Percentiles rank a stretch among this genome's conserved stretches.
These are phyloP conservation scores for Salinomyces thailandicus DNA, from an alignment of 2,329 filamentous ascomycete species.

Conservation along the genomic window DNA sequence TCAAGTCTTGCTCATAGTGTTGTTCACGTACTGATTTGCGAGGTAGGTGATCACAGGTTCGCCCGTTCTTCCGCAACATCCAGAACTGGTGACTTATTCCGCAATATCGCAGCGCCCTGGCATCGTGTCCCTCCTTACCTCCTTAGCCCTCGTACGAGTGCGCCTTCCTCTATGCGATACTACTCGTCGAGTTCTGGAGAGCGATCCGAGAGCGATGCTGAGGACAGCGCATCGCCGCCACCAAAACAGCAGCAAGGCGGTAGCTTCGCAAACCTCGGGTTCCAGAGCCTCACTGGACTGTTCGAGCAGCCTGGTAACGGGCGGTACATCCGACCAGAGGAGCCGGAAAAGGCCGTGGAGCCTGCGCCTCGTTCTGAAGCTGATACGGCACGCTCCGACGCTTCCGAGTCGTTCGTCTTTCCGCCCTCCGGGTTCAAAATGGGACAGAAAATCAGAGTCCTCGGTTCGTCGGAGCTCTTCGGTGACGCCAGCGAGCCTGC, in stretches of 20 bases:
- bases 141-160: background rate
- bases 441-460: too few species aligned
- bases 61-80: too few species aligned
- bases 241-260: slow-evolving; percentile 2
- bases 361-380: too few species aligned
- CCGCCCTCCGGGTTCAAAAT: too few species aligned
- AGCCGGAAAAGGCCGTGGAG: background rate
- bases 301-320: slow-evolving; percentile 14
- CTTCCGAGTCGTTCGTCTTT: too few species aligned
- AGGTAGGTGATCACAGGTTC: slow-evolving; percentile 9
- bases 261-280: slow-evolving; percentile 13
- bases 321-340: slow-evolving; percentile 17
- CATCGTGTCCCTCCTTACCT: slow-evolving; percentile 9
- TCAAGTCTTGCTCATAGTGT: too few species aligned
- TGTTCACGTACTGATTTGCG: slow-evolving; percentile 1
- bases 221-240: background rate
- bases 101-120: slow-evolving; percentile 3
- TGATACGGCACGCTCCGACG: too few species aligned
- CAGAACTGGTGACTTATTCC: too few species aligned
- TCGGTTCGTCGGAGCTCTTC: too few species aligned
- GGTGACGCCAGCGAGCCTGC: too few species aligned
- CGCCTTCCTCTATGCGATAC: slow-evolving; percentile 8
- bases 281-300: slow-evolving; percentile 21
- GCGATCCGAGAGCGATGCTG: slow-evolving; percentile 1
- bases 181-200: slow-evolving; percentile 12